Evolutionary conservation across 306 rosid species (phyloP).

Genomic region (Pyrus betulifolia): DNA sequence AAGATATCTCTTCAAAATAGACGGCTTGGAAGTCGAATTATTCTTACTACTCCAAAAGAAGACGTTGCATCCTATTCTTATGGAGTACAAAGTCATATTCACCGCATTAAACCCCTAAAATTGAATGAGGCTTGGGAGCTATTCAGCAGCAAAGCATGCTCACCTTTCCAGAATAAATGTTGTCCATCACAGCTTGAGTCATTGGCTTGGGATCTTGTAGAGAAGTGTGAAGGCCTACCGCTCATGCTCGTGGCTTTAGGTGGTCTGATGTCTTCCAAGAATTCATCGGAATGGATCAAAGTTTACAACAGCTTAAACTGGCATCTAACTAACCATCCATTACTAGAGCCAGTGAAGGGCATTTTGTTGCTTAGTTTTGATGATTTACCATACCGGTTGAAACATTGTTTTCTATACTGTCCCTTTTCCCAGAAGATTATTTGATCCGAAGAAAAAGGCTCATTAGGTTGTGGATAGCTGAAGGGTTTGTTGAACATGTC

Average conservation of each 20-base stretch:
- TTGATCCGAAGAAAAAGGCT: not conserved
- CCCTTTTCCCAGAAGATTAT: slow-evolving; percentile 22
- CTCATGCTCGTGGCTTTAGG: slow-evolving; percentile 10
- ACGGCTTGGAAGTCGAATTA: slow-evolving; percentile 9
- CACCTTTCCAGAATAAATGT: not conserved
- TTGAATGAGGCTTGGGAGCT: slow-evolving; percentile 7
- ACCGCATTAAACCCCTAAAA: not conserved
- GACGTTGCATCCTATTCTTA: not conserved
- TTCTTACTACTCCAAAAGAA: slow-evolving; percentile 15
- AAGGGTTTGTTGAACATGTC: slow-evolving; percentile 6
- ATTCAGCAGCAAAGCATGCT: slow-evolving; percentile 20
- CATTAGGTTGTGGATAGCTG: slow-evolving; percentile 10
- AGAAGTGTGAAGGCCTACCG: slow-evolving; percentile 20
- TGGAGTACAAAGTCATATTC: slow-evolving; percentile 3
- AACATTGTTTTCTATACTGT: slow-evolving; percentile 9
- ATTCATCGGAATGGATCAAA: slow-evolving; percentile 8
- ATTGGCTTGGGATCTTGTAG: not conserved
- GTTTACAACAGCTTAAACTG: slow-evolving; percentile 3
- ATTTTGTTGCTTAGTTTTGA: slow-evolving; percentile 18
- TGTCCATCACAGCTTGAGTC: slow-evolving; percentile 5
- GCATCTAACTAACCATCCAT: slow-evolving; percentile 2
- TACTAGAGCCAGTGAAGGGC: not conserved
- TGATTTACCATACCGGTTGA: slow-evolving; percentile 19
- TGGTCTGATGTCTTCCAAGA: slow-evolving; percentile 16
- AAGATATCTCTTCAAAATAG: slow-evolving; percentile 4